Evolutionary conservation across 352 stramenopile species (phyloP).

Genomic region (Phytopythium mirpurense): DNA sequence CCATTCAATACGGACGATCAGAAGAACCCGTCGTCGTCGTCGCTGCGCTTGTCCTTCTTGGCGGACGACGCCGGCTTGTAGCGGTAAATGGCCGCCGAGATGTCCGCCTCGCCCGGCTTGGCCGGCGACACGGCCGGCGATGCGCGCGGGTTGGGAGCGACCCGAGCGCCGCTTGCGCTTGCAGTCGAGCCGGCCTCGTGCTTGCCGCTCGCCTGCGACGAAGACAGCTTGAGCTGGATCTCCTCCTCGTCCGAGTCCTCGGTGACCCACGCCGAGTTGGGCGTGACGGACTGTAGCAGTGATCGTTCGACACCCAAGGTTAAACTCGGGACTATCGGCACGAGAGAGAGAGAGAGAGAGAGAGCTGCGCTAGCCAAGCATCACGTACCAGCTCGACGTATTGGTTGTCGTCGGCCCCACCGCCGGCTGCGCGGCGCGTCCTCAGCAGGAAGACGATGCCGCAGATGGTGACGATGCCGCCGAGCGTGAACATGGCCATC

Average conservation of each 20-base stretch:
- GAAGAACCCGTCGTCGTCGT: slow-evolving; percentile 10
- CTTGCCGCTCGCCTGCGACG: slow-evolving; percentile 9
- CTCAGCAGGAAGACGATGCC: slow-evolving; percentile 76
- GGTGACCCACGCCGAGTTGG: slow-evolving; percentile 68
- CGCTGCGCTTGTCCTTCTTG: slow-evolving; percentile 9
- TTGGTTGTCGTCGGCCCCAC: slow-evolving; percentile 23
- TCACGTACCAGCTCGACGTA: slow-evolving; percentile 69
- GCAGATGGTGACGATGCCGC: slow-evolving; percentile 66
- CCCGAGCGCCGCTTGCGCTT: slow-evolving; percentile 14
- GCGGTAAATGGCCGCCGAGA: slow-evolving; percentile 40
- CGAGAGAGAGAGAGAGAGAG: slow-evolving; percentile 3
- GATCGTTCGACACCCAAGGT: slow-evolving; percentile 5
- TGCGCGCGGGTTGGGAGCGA: slow-evolving; percentile 5
- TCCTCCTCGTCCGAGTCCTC: slow-evolving; percentile 85
- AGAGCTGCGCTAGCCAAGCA: too few species aligned
- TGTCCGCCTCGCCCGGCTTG: slow-evolving; percentile 15
- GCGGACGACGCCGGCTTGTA: slow-evolving; percentile 20
- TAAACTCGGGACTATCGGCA: not conserved
- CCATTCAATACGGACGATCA: too few species aligned
- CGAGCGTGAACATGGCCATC: slow-evolving; percentile 77
- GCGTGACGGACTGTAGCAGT: slow-evolving; percentile 53
- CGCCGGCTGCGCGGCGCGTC: slow-evolving; percentile 32
- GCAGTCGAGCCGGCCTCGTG: slow-evolving; percentile 18
- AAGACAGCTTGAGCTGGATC: slow-evolving; percentile 47
- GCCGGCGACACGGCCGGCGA: slow-evolving; percentile 10